Conservation (phyloP, 2,329 filamentous ascomycete genomes). For the Fusarium nodosum region DNA sequence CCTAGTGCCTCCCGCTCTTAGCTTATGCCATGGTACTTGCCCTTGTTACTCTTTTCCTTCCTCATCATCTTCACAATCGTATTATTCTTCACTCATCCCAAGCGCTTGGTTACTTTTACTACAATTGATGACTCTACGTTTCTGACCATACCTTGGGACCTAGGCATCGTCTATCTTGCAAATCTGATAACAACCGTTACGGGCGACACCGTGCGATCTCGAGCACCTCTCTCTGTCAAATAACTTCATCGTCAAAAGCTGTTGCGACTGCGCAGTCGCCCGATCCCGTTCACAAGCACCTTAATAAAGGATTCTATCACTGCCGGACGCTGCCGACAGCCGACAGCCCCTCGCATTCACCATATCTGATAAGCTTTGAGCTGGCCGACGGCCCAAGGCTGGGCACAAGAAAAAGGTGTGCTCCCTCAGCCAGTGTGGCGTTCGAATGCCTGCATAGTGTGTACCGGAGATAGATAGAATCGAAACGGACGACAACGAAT, state of each 20-base stretch:
- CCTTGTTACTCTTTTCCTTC: not conserved
- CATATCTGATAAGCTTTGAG: constrained; percentile 39
- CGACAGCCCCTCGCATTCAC: constrained; percentile 27
- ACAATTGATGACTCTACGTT: constrained; percentile 1
- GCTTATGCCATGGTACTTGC: constrained; percentile 1
- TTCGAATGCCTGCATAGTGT: constrained; percentile 13
- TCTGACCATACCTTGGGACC: not conserved
- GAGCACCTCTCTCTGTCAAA: not conserved
- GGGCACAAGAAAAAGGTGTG: constrained; percentile 19
- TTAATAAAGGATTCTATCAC: not conserved
- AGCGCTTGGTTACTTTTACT: not conserved
- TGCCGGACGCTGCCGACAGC: constrained; percentile 43
- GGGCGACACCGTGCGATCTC: not conserved
- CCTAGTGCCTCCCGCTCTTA: constrained; percentile 22
- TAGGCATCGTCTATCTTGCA: not conserved
- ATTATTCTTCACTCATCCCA: not conserved
- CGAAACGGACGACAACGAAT: constrained; percentile 34
- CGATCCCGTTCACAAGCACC: constrained; percentile 27
- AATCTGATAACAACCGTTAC: not conserved
- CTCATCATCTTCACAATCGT: not conserved
- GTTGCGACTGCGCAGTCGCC: constrained; percentile 28
- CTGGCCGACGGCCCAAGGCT: constrained; percentile 24
- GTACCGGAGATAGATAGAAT: constrained; percentile 39
- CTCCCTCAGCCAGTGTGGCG: constrained; percentile 21
- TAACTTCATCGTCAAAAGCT: not conserved